These are phyloP conservation scores for Paulownia fortunei DNA, from an alignment of 257 asterid species.

Conservation along the genomic window DNA sequence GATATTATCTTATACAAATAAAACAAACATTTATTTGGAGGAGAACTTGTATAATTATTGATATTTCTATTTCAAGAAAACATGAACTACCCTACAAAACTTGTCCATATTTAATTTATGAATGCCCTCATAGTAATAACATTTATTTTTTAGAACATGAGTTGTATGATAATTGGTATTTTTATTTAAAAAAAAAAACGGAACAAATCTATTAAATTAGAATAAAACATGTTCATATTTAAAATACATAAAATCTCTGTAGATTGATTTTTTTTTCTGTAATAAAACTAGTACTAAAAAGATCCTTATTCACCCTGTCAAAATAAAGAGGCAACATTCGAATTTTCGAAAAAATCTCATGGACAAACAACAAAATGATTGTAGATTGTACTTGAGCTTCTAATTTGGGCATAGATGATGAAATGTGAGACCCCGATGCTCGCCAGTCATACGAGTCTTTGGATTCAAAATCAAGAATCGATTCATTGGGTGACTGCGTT, in stretches of 20 bases:
- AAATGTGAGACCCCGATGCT: neutral
- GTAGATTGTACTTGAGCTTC: constrained; percentile 23
- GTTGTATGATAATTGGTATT: neutral
- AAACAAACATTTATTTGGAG: neutral
- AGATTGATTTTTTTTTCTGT: too few species aligned
- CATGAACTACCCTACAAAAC: neutral
- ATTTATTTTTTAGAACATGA: too few species aligned
- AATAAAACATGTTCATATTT: neutral
- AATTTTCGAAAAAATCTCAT: constrained; percentile 1
- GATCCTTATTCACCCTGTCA: neutral
- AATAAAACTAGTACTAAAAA: neutral
- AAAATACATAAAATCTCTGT: too few species aligned
- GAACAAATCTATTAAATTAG: too few species aligned
- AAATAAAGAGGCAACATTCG: constrained; percentile 3
- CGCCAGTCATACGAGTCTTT: neutral
- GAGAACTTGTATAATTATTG: neutral
- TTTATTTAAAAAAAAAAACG: neutral
- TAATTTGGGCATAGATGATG: constrained; percentile 29
- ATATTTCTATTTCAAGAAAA: neutral
- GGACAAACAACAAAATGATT: constrained; percentile 9
- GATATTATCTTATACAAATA: too few species aligned
- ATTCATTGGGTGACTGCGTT: constrained; percentile 13
- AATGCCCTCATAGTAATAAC: neutral
- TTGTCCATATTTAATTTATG: neutral
- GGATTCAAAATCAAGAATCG: constrained; percentile 29